Conservation (phyloP, 805 yeast species). For the Wickerhamia fluorescens region DNA sequence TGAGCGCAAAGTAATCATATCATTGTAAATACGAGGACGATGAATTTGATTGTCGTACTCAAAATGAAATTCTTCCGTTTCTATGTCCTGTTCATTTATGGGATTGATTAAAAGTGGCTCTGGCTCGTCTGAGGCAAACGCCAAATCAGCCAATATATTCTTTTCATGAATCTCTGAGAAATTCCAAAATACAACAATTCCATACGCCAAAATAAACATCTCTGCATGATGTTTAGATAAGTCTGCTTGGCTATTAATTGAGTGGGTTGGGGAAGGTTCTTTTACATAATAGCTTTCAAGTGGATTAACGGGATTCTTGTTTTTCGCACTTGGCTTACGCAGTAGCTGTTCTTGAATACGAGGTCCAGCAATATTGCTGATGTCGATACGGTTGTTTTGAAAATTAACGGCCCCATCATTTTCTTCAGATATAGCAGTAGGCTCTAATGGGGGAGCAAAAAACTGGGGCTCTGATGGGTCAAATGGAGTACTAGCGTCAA, state of each 20-base stretch:
- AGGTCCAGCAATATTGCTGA: too few relatives aligned
- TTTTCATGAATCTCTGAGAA: conserved; percentile 89
- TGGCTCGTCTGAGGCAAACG: conserved; percentile 48
- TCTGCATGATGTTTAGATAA: conserved; percentile 67
- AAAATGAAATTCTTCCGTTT: conserved; percentile 81
- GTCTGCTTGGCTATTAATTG: conserved; percentile 26
- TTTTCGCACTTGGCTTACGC: conserved; percentile 4
- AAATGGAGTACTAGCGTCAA: conserved; percentile 49
- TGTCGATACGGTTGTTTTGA: conserved; percentile 5
- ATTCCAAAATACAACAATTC: conserved; percentile 98
- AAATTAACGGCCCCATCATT: conserved; percentile 4
- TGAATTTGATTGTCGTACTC: conserved; percentile 59
- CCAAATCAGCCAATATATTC: conserved; percentile 85
- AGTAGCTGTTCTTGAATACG: not conserved
- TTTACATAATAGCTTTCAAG: conserved; percentile 5
- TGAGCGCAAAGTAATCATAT: conserved; percentile 82
- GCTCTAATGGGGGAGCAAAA: conserved; percentile 47
- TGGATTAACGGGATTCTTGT: conserved; percentile 1
- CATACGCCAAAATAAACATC: conserved; percentile 82
- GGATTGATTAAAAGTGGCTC: conserved; percentile 59
- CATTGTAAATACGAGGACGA: conserved; percentile 78
- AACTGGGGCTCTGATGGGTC: conserved; percentile 92
- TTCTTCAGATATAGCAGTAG: conserved; percentile 11
- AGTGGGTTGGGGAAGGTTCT: not conserved
- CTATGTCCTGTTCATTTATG: conserved; percentile 80